These are phyloP conservation scores for Dictyophora rubrovolvata DNA, from an alignment of 768 basidiomycete species.

Conservation along the genomic window DNA sequence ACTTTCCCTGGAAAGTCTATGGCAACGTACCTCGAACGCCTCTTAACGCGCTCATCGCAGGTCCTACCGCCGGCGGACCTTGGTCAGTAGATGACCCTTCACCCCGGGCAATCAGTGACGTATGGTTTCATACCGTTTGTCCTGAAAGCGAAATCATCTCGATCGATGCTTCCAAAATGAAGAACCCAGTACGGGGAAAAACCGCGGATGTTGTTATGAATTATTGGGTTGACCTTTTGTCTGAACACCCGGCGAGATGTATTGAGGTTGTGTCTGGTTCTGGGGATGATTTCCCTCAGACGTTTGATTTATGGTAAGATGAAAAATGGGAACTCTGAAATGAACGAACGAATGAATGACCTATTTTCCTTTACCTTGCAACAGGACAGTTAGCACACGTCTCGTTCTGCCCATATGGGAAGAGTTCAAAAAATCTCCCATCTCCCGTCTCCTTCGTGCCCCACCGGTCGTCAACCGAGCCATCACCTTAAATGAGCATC, in stretches of 20 bases:
- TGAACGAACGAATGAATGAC: neutral
- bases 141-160: slow-evolving; percentile 26
- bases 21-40: slow-evolving; percentile 35
- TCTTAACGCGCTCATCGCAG: slow-evolving; percentile 47
- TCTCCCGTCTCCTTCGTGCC: slow-evolving; percentile 42
- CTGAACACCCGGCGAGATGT: slow-evolving; percentile 26
- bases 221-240: slow-evolving; percentile 39
- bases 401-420: slow-evolving; percentile 36
- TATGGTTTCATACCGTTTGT: slow-evolving; percentile 42
- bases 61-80: slow-evolving; percentile 43
- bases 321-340: neutral
- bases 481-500: slow-evolving; percentile 27
- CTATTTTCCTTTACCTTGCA: too few relatives aligned
- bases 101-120: slow-evolving; percentile 34
- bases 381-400: slow-evolving; percentile 41
- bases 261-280: slow-evolving; percentile 34
- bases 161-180: slow-evolving; percentile 17
- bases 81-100: slow-evolving; percentile 17
- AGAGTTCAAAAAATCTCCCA: slow-evolving; percentile 35
- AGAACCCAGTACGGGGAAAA: slow-evolving; percentile 24
- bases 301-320: neutral
- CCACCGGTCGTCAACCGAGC: slow-evolving; percentile 41
- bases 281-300: slow-evolving; percentile 28
- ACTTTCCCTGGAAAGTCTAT: slow-evolving; percentile 32
- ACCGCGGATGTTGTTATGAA: slow-evolving; percentile 35